Conservation (phyloP, 2,329 filamentous ascomycete species). For the Gnomoniopsis smithogilvyi region DNA sequence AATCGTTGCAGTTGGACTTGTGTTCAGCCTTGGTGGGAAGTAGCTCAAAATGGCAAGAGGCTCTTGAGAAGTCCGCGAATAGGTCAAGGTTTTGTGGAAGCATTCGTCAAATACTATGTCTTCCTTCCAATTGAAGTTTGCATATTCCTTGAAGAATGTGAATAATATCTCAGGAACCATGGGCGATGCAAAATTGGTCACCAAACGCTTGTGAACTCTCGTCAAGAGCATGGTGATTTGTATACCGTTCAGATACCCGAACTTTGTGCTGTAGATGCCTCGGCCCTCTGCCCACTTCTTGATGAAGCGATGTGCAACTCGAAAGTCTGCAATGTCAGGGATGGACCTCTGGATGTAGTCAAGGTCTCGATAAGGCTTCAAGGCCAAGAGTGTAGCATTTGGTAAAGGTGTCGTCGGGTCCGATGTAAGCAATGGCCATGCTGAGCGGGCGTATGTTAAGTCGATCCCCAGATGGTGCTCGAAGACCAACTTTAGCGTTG, state of each 20-base stretch:
- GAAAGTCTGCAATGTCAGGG: conserved; percentile 56
- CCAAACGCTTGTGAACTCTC: conserved; percentile 55
- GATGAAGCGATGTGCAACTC: conserved; percentile 55
- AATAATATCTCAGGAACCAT: conserved; percentile 49
- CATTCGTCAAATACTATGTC: conserved; percentile 57
- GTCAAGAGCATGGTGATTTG: conserved; percentile 62
- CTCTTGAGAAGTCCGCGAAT: conserved; percentile 54
- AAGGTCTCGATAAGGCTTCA: conserved; percentile 63
- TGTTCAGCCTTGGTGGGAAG: conserved; percentile 59
- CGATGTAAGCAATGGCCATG: conserved; percentile 47
- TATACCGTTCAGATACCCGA: conserved; percentile 63
- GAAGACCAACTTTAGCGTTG: conserved; percentile 63
- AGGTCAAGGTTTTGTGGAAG: conserved; percentile 48
- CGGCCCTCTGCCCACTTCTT: conserved; percentile 59
- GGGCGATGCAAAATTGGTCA: conserved; percentile 30
- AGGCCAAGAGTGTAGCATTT: conserved; percentile 53
- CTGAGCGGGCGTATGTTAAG: conserved; percentile 63
- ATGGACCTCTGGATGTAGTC: conserved; percentile 58
- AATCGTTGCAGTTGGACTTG: conserved; percentile 49
- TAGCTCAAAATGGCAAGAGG: conserved; percentile 62
- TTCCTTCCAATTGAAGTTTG: conserved; percentile 55
- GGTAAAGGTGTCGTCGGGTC: conserved; percentile 56
- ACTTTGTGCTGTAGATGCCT: conserved; percentile 62
- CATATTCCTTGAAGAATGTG: conserved; percentile 63
- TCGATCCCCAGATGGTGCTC: conserved; percentile 55